phyloP scores from a whole-genome alignment of 2,329 filamentous ascomycete species.

The Ophiostoma sp. region DNA sequence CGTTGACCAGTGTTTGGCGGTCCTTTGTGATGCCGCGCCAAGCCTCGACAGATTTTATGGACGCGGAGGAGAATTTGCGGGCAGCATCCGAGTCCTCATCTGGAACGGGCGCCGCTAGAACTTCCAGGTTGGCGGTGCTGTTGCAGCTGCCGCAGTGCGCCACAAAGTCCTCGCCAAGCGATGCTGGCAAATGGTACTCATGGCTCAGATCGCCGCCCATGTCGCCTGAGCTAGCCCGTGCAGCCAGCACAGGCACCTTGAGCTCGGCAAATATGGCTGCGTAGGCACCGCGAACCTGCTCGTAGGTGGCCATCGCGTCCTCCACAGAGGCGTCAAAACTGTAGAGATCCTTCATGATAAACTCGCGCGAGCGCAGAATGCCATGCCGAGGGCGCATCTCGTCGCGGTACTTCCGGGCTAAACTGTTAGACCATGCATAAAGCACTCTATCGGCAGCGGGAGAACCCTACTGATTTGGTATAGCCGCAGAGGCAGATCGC shows the following conservation, averaged over 20 bases:
- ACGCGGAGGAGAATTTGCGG: not conserved
- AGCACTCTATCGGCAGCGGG: not conserved
- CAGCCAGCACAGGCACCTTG: constrained; percentile 75
- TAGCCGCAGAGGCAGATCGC: constrained; percentile 74
- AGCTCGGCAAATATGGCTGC: constrained; percentile 72
- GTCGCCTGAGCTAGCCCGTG: constrained; percentile 87
- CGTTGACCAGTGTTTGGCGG: constrained; percentile 60
- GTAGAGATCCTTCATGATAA: constrained; percentile 97
- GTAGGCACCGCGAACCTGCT: constrained; percentile 68
- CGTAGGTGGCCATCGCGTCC: constrained; percentile 74
- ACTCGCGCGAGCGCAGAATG: constrained; percentile 80
- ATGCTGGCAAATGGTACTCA: constrained; percentile 81
- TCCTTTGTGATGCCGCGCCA: constrained; percentile 66
- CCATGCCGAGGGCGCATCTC: constrained; percentile 85
- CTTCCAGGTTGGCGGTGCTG: constrained; percentile 81
- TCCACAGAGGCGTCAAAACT: constrained; percentile 72
- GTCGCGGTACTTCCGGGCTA: constrained; percentile 88
- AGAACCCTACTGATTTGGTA: constrained; percentile 75
- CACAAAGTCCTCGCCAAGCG: constrained; percentile 78
- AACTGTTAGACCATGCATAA: not conserved
- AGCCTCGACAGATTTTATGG: constrained; percentile 31
- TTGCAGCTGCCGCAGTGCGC: constrained; percentile 68
- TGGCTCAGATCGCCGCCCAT: constrained; percentile 93
- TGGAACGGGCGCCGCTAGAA: constrained; percentile 44
- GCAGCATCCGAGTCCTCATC: not conserved